These are phyloP conservation scores for Ophiosphaerella herpotricha DNA, from an alignment of 2,329 filamentous ascomycete species.

Conservation along the genomic window DNA sequence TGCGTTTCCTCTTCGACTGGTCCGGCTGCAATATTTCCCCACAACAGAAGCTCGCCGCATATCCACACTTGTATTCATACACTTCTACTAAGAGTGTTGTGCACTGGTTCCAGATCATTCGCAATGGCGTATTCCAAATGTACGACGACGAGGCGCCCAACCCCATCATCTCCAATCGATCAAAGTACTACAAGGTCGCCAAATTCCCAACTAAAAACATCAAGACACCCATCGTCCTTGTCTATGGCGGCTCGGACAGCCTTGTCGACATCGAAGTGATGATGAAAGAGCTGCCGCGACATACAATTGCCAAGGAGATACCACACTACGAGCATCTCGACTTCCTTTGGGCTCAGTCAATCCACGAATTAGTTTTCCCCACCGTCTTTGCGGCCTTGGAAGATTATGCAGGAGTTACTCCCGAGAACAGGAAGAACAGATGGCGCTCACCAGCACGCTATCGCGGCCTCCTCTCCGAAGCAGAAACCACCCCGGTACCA, in stretches of 20 bases:
- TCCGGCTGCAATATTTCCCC: slow-evolving; percentile 78
- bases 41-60: slow-evolving; percentile 91
- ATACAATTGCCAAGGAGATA: slow-evolving; percentile 85
- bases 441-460: slow-evolving; percentile 37
- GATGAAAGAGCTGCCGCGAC: slow-evolving; percentile 82
- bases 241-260: slow-evolving; percentile 93
- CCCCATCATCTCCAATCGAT: slow-evolving; percentile 70
- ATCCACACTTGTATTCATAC: slow-evolving; percentile 94
- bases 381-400: slow-evolving; percentile 90
- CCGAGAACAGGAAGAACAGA: slow-evolving; percentile 23
- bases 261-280: slow-evolving; percentile 92
- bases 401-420: slow-evolving; percentile 54
- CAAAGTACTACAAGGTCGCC: slow-evolving; percentile 93
- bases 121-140: slow-evolving; percentile 96
- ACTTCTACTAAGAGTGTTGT: slow-evolving; percentile 97
- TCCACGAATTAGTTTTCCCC: slow-evolving; percentile 81
- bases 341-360: slow-evolving; percentile 90
- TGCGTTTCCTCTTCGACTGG: slow-evolving; percentile 90
- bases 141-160: slow-evolving; percentile 92
- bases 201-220: slow-evolving; percentile 97
- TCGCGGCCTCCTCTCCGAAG: slow-evolving; percentile 30
- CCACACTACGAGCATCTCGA: slow-evolving; percentile 96
- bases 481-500: slow-evolving; percentile 20
- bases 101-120: slow-evolving; percentile 99
- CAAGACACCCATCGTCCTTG: slow-evolving; percentile 88